Base-by-base conservation (phyloP, 2,329 filamentous ascomycete species). In the Gremmenia infestans region DNA sequence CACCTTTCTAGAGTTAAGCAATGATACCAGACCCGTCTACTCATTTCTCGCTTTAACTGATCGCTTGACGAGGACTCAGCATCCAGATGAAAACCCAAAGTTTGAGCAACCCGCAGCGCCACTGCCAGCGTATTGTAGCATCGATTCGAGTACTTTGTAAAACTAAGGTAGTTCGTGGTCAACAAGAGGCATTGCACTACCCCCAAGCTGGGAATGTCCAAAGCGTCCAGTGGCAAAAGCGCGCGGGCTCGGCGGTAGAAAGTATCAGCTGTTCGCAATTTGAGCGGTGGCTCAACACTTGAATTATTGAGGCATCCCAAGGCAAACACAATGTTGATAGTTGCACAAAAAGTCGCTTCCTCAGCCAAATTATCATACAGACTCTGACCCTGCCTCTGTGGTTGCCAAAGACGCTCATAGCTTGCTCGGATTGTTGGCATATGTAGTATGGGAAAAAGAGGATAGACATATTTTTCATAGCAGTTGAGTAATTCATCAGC, bases 81-180 rank as follows among this genome's bases (percentile, higher is more conserved):
- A 35, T 60, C 61, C 6, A 57, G 36, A 39, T 70, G 65, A 11
- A 72, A 45, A 0, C 69, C 68, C 2, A 71, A 50, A 4, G 63
- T 64, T 42, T 69, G 64, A 8, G 70, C 69, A 2, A 63, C 60
- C 12, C 69, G 62, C 8, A 71, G 53, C 4, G 69, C 70, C 14
- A 70, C 57, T 3, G 68, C 68, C 2, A 67, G 49, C 5, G 63
- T 57, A 45, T 65, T 65, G 69, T 69, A 72, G 58, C 69, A 70
- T 1, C 69, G 65, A 23, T 70, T 61, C 4, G 63, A 63, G 25
- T 65, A 61, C 0, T 58, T 60, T 0, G 68, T 66, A 12, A 61
- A 69, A 7, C 67, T 68, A 2, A 71, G 64, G 46, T 71, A 70
- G 11, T 67, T 35, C 0, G 62, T 61, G 2, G 63, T 65, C 2